phyloP scores from a whole-genome alignment of 2,329 filamentous ascomycete genomes.

The Calonectria hawksworthii region DNA sequence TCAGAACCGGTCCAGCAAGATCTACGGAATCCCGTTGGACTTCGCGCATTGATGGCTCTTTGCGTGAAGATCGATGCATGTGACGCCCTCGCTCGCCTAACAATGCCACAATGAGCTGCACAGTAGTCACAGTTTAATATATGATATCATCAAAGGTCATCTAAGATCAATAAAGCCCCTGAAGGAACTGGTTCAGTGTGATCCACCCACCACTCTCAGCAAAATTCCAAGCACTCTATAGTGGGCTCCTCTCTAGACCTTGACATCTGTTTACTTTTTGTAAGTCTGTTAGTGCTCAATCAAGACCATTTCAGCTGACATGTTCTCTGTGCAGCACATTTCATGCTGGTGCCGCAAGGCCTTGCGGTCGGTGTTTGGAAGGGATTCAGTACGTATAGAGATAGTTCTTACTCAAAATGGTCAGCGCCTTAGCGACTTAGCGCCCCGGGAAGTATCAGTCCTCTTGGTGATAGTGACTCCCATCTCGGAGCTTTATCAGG shows the following conservation, averaged over 20 bases:
- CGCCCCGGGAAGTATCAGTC: too few relatives aligned
- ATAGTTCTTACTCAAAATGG: too few relatives aligned
- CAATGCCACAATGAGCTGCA: neutral
- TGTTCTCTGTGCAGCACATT: slow-evolving; percentile 1
- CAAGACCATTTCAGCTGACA: neutral
- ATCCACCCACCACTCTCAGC: neutral
- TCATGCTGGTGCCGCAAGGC: neutral
- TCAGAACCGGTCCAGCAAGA: too few relatives aligned
- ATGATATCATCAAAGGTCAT: neutral
- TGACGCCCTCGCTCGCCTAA: neutral
- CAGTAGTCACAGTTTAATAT: neutral
- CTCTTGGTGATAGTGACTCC: too few relatives aligned
- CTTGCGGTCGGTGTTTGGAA: neutral
- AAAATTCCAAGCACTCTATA: neutral
- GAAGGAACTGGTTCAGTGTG: neutral
- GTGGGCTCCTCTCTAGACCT: neutral
- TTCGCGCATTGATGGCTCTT: neutral
- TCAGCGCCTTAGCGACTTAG: too few relatives aligned
- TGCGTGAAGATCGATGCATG: neutral
- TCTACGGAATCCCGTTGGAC: too few relatives aligned
- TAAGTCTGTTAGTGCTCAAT: neutral
- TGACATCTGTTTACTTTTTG: neutral
- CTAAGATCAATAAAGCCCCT: neutral
- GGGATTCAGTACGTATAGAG: too few relatives aligned
- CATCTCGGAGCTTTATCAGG: too few relatives aligned